These are phyloP conservation scores for Vickermania spadyakhi DNA, from an alignment of 208 protist genomes.

Conservation along the genomic window DNA sequence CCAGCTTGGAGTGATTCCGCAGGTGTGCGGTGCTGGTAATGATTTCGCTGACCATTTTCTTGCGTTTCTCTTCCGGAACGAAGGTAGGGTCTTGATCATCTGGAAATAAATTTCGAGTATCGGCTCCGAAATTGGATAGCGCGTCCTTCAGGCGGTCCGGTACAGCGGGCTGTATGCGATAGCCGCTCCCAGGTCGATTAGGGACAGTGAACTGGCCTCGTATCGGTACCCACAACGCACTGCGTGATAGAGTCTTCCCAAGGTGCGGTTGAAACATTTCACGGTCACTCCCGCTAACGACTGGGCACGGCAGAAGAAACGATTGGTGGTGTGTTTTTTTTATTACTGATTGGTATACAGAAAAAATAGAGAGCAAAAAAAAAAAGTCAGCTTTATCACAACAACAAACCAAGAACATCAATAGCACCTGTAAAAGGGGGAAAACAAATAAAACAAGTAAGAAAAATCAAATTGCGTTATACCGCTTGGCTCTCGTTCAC, in stretches of 20 bases:
- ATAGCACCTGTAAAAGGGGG: too few relatives aligned
- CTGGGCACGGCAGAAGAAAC: not conserved
- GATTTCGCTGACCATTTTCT: constrained; percentile 47
- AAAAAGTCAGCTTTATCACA: too few relatives aligned
- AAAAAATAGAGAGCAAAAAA: too few relatives aligned
- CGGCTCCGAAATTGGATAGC: constrained; percentile 45
- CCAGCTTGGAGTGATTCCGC: constrained; percentile 57
- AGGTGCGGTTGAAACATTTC: not conserved
- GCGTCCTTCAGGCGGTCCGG: constrained; percentile 79
- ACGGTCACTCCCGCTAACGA: not conserved
- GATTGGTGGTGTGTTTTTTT: not conserved
- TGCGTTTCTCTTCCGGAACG: constrained; percentile 65
- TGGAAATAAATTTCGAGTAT: constrained; percentile 29
- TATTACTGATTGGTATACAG: too few relatives aligned
- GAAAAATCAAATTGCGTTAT: too few relatives aligned
- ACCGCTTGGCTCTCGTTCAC: too few relatives aligned
- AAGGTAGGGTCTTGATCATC: constrained; percentile 57
- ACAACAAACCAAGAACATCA: too few relatives aligned
- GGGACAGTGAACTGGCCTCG: constrained; percentile 1
- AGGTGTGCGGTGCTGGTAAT: constrained; percentile 50
- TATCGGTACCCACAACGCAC: not conserved
- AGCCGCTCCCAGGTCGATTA: constrained; percentile 73
- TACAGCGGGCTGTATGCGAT: constrained; percentile 50
- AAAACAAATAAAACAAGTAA: too few relatives aligned
- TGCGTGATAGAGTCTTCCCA: not conserved